These are phyloP conservation scores for Calocybe cyanea DNA, from an alignment of 768 basidiomycete species.

Conservation along the genomic window DNA sequence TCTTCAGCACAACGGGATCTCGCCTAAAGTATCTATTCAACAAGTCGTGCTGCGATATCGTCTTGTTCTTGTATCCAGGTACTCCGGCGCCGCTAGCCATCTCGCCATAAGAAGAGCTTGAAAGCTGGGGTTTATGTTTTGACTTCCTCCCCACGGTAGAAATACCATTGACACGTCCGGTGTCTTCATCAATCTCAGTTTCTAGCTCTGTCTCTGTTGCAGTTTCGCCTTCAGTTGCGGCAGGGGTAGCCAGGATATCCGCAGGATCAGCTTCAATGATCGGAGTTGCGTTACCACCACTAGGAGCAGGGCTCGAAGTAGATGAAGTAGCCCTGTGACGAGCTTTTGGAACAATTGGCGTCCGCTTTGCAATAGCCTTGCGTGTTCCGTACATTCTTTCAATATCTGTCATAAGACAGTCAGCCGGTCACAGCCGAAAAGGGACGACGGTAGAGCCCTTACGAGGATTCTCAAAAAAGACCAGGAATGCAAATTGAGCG, in stretches of 20 bases:
- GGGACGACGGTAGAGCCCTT: conserved; percentile 26
- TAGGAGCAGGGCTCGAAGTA: conserved; percentile 12
- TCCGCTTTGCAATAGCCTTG: conserved; percentile 84
- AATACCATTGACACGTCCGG: not conserved
- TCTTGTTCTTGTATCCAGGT: conserved; percentile 22
- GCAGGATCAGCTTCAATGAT: conserved; percentile 20
- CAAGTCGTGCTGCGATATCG: conserved; percentile 81
- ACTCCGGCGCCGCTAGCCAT: conserved; percentile 11
- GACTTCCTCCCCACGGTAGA: conserved; percentile 13
- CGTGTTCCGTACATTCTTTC: conserved; percentile 91
- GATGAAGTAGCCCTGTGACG: conserved; percentile 10
- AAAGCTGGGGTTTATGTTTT: conserved; percentile 29
- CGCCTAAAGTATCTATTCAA: conserved; percentile 87
- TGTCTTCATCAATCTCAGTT: conserved; percentile 56
- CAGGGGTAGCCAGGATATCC: conserved; percentile 48
- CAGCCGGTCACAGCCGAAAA: conserved; percentile 1
- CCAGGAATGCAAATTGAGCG: conserved; percentile 93
- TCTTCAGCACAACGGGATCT: conserved; percentile 76
- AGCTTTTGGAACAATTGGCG: conserved; percentile 43
- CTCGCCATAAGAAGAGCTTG: conserved; percentile 26
- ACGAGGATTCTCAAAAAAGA: conserved; percentile 98
- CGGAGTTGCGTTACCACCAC: conserved; percentile 11
- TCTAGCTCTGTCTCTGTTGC: conserved; percentile 70
- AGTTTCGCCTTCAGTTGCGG: conserved; percentile 68
- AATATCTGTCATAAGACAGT: conserved; percentile 55